Evolutionary conservation across 163 green algal genomes (phyloP), one percentile per base, ranked within the genome.

Genomic region (Chloromonas sp.): DNA sequence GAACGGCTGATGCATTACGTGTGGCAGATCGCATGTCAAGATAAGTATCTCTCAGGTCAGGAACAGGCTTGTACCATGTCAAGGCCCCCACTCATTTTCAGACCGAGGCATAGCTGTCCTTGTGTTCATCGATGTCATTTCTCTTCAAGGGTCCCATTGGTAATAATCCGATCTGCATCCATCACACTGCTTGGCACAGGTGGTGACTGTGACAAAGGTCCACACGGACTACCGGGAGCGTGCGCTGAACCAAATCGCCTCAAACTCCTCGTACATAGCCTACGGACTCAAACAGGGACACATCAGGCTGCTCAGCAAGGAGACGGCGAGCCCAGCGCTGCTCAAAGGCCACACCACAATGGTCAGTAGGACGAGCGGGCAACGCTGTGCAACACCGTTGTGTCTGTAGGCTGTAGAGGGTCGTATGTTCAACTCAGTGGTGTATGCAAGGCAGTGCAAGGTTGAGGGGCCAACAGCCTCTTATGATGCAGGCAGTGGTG

Each of bases 241-340:
- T 80, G 86, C 94, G 70, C 85, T 86, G n/a, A 85, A 90, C 3
- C 88, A 91, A 61, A 95, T 98, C 3, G 94, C 96, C 0, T 92
- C 95, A 61, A 96, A 93, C 87, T 61, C 79, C 2, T 84, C 80
- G 74, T 98, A 94, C 90, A 96, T 98, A 79, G 94, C 89, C 87
- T 98, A 98, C 82, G 94, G 92, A 14, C 92, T 98, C 8, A 93
- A 92, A 79, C 81, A 85, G 5, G 96, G 93, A 60, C 92, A 96
- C 78, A 91, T 98, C 60, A 92, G 96, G 0, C 89, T 96, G 36
- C 88, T 98, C n/a, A 92, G 94, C 84, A 88, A 89, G 1, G 84
- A 88, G 78, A 93, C 92, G 0, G 92, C 82, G 3, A 85, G 78
- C 0, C 88, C 94, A 1, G 92, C 92, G 1, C 92, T 98, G 11